These are phyloP conservation scores for Hyaloperonospora brassicae DNA, from an alignment of 352 stramenopile species.

Conservation along the genomic window DNA sequence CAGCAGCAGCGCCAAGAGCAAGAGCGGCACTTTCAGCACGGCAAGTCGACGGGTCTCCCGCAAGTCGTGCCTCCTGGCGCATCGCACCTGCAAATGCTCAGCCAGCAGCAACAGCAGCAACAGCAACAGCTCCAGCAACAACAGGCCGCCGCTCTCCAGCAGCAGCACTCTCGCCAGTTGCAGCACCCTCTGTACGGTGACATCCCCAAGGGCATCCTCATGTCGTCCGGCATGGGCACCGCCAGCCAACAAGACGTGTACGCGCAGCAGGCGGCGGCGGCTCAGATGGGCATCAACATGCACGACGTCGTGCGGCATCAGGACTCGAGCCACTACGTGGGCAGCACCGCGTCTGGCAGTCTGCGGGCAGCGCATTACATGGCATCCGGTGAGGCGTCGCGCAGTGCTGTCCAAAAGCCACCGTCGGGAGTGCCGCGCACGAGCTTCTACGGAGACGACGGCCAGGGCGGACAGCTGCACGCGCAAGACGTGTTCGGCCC, in stretches of 20 bases:
- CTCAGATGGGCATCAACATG: conserved; percentile 50
- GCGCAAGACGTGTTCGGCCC: conserved; percentile 45
- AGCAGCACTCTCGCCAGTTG: conserved; percentile 38
- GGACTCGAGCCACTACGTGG: conserved; percentile 29
- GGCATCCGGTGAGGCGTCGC: conserved; percentile 16
- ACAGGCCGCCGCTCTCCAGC: conserved; percentile 30
- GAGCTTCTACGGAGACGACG: conserved; percentile 40
- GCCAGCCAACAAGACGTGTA: conserved; percentile 42
- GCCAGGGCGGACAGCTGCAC: conserved; percentile 30
- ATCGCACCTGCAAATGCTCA: conserved; percentile 44
- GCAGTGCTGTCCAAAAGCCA: conserved; percentile 21
- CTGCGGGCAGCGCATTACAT: conserved; percentile 24
- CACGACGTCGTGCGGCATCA: conserved; percentile 47
- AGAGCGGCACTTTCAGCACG: conserved; percentile 27
- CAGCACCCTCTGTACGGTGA: conserved; percentile 52
- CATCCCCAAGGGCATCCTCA: conserved; percentile 41
- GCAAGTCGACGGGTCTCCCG: conserved; percentile 26
- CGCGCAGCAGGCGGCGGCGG: conserved; percentile 33
- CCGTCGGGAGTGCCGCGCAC: conserved; percentile 25
- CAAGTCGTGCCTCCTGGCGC: conserved; percentile 26
- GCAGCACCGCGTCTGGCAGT: conserved; percentile 6
- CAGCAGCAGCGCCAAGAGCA: conserved; percentile 33
- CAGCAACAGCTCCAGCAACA: conserved; percentile 40
- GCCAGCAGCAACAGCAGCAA: conserved; percentile 31
- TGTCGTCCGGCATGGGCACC: conserved; percentile 32